Conservation (phyloP, 805 yeast species). For the Lachancea dasiensis region DNA sequence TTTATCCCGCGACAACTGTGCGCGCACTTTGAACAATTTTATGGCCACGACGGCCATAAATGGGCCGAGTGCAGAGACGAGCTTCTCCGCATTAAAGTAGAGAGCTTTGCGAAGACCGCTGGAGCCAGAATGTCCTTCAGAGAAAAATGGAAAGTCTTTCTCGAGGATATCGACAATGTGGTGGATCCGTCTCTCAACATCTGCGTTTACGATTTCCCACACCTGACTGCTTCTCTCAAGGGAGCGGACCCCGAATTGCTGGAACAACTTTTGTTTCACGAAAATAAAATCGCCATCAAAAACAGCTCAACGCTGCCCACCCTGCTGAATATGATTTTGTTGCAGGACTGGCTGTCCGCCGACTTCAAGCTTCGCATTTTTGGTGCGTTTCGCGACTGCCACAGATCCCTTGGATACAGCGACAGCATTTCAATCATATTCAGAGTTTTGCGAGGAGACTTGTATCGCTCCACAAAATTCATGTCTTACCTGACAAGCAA, state of each 20-base stretch:
- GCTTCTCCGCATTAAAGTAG: slow-evolving; percentile 23
- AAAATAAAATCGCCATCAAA: slow-evolving; percentile 14
- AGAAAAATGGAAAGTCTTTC: slow-evolving; percentile 31
- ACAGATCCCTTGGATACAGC: slow-evolving; percentile 4
- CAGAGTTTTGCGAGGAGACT: background rate
- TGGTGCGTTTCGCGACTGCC: slow-evolving; percentile 1
- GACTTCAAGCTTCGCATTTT: slow-evolving; percentile 8
- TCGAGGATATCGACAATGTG: slow-evolving; percentile 25
- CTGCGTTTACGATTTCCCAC: slow-evolving; percentile 26
- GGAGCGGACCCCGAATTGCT: slow-evolving; percentile 10
- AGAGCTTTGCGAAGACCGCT: slow-evolving; percentile 27
- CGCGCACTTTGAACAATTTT: slow-evolving; percentile 17
- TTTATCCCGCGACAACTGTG: slow-evolving; percentile 22
- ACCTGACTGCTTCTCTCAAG: slow-evolving; percentile 16
- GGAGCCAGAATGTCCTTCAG: slow-evolving; percentile 15
- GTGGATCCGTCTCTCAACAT: slow-evolving; percentile 11
- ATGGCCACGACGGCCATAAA: slow-evolving; percentile 5
- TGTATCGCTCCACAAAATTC: slow-evolving; percentile 5
- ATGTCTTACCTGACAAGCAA: slow-evolving; percentile 5
- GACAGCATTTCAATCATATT: slow-evolving; percentile 6
- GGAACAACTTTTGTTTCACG: slow-evolving; percentile 16
- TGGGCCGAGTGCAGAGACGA: slow-evolving; percentile 18
- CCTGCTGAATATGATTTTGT: slow-evolving; percentile 22
- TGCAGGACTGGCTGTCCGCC: slow-evolving; percentile 11
- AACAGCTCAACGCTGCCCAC: slow-evolving; percentile 22